Evolutionary conservation across 2,329 filamentous ascomycete species (phyloP).

Genomic region (Fusarium robinianum): DNA sequence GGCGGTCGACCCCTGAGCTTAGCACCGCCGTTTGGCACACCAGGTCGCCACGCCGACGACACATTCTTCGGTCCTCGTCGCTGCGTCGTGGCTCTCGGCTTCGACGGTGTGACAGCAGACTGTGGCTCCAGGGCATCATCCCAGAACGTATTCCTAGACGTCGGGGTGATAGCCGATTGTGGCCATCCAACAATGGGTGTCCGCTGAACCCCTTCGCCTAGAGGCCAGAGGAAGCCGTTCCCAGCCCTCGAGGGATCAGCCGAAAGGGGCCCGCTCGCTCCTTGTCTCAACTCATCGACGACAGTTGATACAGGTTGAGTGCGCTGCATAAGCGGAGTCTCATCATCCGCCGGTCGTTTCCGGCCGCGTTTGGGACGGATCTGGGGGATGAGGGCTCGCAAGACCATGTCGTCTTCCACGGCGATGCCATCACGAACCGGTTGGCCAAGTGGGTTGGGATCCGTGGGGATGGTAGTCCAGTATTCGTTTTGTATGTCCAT

Average conservation of each 20-base stretch:
- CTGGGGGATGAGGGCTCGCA: constrained; percentile 81
- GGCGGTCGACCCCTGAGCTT: constrained; percentile 82
- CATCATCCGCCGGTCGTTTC: constrained; percentile 67
- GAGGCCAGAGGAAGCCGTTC: constrained; percentile 43
- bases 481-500: constrained; percentile 78
- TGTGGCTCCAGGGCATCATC: constrained; percentile 65
- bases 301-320: constrained; percentile 61
- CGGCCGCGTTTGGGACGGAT: constrained; percentile 66
- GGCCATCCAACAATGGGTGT: constrained; percentile 73
- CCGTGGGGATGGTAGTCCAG: constrained; percentile 73
- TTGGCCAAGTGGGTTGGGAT: constrained; percentile 64
- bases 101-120: constrained; percentile 74
- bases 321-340: constrained; percentile 61
- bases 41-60: constrained; percentile 85
- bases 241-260: constrained; percentile 49
- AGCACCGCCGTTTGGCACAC: constrained; percentile 62
- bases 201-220: constrained; percentile 46
- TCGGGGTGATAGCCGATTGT: constrained; percentile 76
- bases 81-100: constrained; percentile 48
- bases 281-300: constrained; percentile 45
- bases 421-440: constrained; percentile 79
- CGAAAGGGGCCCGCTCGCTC: constrained; percentile 52
- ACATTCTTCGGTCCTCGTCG: constrained; percentile 83
- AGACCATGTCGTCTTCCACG: constrained; percentile 84
- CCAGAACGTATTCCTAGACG: constrained; percentile 58